Evolutionary conservation across 140 eudicot genomes (phyloP).

Genomic region (Senecio squalidus): DNA sequence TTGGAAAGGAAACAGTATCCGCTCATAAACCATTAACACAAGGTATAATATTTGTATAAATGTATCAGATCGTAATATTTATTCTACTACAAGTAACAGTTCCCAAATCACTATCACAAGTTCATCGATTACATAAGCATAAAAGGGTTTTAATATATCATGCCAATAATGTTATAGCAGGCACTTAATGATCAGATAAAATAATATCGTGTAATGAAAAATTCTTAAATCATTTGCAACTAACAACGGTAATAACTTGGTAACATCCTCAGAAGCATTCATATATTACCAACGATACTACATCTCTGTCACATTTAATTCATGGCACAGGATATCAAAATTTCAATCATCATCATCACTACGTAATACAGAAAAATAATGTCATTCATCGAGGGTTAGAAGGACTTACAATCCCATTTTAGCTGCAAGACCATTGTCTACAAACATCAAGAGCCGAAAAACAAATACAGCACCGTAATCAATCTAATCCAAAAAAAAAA

Average conservation of each 20-base stretch:
- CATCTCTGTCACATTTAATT: neutral
- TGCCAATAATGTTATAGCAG: neutral
- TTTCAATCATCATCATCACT: neutral
- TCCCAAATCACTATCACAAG: neutral
- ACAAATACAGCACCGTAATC: slow-evolving; percentile 80
- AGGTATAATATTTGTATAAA: neutral
- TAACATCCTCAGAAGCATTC: neutral
- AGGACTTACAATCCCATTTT: slow-evolving; percentile 94
- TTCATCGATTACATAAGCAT: neutral
- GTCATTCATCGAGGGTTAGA: neutral
- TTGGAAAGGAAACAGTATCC: neutral
- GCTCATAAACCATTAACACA: neutral
- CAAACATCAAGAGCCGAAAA: slow-evolving; percentile 91
- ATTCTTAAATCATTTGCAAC: too few relatives aligned
- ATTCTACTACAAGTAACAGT: neutral
- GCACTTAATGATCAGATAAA: too few relatives aligned
- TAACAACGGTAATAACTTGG: too few relatives aligned
- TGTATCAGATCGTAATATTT: neutral
- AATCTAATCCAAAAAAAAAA: slow-evolving; percentile 40
- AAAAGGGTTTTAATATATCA: neutral
- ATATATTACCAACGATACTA: neutral
- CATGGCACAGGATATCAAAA: neutral
- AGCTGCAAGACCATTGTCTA: slow-evolving; percentile 86
- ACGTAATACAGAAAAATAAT: neutral
- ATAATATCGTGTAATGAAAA: too few relatives aligned